Percentiles rank a stretch among this genome's conserved stretches.
Conservation (phyloP, 208 protist genomes). For the Crithidia sp. region DNA sequence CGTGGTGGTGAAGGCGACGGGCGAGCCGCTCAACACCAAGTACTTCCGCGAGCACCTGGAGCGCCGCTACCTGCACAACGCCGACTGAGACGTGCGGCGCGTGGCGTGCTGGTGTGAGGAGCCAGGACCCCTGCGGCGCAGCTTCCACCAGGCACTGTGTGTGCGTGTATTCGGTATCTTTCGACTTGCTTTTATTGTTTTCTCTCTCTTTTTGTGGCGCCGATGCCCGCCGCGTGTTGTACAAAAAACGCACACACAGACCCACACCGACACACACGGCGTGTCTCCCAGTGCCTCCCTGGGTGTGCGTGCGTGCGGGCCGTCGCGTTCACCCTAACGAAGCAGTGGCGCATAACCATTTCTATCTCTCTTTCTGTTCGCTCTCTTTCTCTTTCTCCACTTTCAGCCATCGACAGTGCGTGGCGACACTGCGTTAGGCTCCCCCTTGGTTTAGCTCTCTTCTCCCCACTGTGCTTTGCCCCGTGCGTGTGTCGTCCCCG, state of each 20-base stretch:
- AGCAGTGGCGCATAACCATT: neutral
- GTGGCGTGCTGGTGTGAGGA: neutral
- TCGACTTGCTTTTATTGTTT: neutral
- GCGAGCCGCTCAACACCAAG: neutral
- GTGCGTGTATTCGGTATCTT: no score
- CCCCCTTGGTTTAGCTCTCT: neutral
- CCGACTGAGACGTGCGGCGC: neutral
- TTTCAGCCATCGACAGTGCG: neutral
- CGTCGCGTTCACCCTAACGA: no score
- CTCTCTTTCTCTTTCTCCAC: slow-evolving; percentile 2
- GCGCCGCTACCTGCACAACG: neutral
- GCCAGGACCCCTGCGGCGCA: no score
- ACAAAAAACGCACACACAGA: neutral
- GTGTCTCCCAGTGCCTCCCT: no score
- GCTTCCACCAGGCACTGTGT: no score
- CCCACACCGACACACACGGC: no score
- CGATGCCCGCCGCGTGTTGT: neutral
- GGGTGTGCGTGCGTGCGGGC: no score
- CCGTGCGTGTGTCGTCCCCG: no score
- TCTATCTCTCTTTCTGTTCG: neutral
- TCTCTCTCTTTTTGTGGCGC: neutral
- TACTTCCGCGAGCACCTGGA: neutral
- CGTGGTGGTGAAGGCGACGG: neutral
- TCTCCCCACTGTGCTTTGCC: neutral
- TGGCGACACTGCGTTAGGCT: neutral